Conservation (phyloP, 352 stramenopile genomes). For the Halophytophthora batemanensis region DNA sequence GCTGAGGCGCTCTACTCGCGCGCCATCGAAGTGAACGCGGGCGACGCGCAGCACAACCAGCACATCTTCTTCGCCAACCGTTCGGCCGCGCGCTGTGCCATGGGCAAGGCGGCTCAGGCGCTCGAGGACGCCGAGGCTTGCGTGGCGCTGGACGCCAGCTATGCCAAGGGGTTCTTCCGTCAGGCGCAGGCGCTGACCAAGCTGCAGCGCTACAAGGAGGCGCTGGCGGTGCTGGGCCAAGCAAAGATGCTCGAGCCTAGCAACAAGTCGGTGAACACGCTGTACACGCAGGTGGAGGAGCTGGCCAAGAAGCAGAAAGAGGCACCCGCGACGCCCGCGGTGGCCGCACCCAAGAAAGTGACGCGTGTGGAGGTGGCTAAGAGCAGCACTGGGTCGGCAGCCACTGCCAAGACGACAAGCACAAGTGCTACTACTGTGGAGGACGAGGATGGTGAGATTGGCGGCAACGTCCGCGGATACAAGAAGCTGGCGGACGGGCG, state of each 20-base stretch:
- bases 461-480: conserved; percentile 87
- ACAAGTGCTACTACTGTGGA: conserved; percentile 19
- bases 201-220: conserved; percentile 68
- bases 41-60: conserved; percentile 52
- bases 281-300: conserved; percentile 58
- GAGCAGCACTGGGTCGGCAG: conserved; percentile 10
- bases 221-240: conserved; percentile 55
- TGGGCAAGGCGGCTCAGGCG: conserved; percentile 67
- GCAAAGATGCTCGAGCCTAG: conserved; percentile 60
- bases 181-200: conserved; percentile 74
- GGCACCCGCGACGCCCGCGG: conserved; percentile 16
- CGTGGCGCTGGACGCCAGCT: conserved; percentile 48
- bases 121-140: conserved; percentile 72
- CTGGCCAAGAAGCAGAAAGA: conserved; percentile 63
- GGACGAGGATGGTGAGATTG: conserved; percentile 69
- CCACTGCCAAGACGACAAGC: conserved; percentile 5
- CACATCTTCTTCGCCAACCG: conserved; percentile 90
- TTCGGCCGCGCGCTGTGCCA: conserved; percentile 77
- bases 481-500: conserved; percentile 96
- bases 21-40: conserved; percentile 84
- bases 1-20: conserved; percentile 96
- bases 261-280: conserved; percentile 70
- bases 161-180: conserved; percentile 85
- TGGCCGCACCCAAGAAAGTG: conserved; percentile 41
- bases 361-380: conserved; percentile 54